These are phyloP conservation scores for Aschersonia sp. DNA, from an alignment of 2,329 filamentous ascomycete genomes.

Conservation along the genomic window DNA sequence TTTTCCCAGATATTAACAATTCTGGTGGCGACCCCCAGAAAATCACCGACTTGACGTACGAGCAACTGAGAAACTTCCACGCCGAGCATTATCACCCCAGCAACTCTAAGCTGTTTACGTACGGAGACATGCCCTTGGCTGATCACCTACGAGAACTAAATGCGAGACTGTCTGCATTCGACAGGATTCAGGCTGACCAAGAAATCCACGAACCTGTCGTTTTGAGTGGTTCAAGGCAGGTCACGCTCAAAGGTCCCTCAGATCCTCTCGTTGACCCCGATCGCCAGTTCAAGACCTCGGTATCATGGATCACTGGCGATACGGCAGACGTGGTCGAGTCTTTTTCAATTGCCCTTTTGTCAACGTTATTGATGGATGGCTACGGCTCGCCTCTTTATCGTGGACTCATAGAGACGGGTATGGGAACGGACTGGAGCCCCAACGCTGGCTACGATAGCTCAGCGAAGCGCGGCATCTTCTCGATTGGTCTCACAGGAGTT, in stretches of 20 bases:
- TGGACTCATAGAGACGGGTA: conserved; percentile 72
- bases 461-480: conserved; percentile 68
- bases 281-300: conserved; percentile 84
- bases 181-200: conserved; percentile 52
- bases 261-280: conserved; percentile 77
- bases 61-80: conserved; percentile 79
- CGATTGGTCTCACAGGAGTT: conserved; percentile 82
- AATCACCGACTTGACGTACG: conserved; percentile 88
- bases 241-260: conserved; percentile 65
- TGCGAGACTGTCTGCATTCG: conserved; percentile 58
- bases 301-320: conserved; percentile 83
- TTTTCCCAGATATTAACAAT: conserved; percentile 90
- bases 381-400: conserved; percentile 91
- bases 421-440: conserved; percentile 87
- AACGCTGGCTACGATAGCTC: conserved; percentile 85
- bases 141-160: conserved; percentile 73
- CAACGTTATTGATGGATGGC: conserved; percentile 76
- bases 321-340: conserved; percentile 72
- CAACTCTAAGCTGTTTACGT: conserved; percentile 91
- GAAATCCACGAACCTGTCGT: conserved; percentile 65
- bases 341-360: conserved; percentile 71
- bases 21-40: conserved; percentile 92
- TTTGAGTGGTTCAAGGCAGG: conserved; percentile 51
- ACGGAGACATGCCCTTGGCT: conserved; percentile 77
- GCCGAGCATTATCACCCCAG: conserved; percentile 91